Conservation (phyloP, 257 asterid genomes). For the Schizonepeta tenuifolia region DNA sequence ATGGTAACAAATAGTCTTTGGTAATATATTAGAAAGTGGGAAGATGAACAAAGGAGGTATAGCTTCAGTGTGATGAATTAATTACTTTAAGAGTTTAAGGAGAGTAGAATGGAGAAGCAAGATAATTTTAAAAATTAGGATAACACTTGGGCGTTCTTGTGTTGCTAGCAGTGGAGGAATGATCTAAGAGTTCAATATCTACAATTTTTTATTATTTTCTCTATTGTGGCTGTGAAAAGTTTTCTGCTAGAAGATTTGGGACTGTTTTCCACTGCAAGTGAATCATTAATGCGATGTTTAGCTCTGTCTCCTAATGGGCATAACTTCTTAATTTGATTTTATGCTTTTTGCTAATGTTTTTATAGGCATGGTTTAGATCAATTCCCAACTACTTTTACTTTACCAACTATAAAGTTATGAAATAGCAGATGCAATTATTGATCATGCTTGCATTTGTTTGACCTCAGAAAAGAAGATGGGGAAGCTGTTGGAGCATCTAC, state of each 20-base stretch:
- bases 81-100: background rate
- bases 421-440: constrained; percentile 19
- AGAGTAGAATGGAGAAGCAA: constrained; percentile 6
- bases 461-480: constrained; percentile 92
- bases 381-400: constrained; percentile 48
- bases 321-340: background rate
- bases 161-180: constrained; percentile 1
- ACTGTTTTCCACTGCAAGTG: background rate
- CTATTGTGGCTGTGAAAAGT: constrained; percentile 3
- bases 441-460: constrained; percentile 36
- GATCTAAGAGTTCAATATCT: background rate
- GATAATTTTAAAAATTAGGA: background rate
- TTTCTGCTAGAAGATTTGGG: background rate
- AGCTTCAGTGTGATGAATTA: constrained; percentile 21
- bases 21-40: background rate
- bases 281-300: background rate
- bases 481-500: constrained; percentile 81
- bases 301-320: background rate
- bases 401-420: constrained; percentile 13
- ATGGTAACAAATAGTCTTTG: background rate
- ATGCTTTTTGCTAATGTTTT: constrained; percentile 6
- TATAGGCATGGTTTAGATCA: background rate
- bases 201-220: constrained; percentile 6
- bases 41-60: constrained; percentile 16
- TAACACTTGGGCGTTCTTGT: background rate